A percentile compares a stretch with the other conserved stretches of the same genome.
Conservation (phyloP, 208 protist species). For the Acanthamoeba culbertsoni region DNA sequence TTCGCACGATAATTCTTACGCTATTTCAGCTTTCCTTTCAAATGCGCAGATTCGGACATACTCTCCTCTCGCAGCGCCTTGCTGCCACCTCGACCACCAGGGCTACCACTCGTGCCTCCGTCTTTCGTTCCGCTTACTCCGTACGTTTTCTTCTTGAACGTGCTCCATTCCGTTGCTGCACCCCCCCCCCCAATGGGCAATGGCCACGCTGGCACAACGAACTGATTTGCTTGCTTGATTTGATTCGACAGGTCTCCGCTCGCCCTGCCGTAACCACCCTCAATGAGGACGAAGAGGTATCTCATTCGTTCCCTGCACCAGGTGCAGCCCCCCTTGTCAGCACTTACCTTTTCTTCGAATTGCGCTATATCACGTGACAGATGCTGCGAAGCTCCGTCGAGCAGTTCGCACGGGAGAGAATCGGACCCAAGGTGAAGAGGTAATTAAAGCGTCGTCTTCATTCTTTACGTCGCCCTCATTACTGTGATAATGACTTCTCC, state of each 20-base stretch:
- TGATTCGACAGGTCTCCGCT: background rate
- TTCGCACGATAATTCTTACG: background rate
- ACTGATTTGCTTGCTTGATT: background rate
- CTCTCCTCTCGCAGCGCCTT: background rate
- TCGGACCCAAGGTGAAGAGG: slow-evolving; percentile 33
- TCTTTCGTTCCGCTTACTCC: background rate
- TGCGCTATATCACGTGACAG: background rate
- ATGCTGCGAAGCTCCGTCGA: slow-evolving; percentile 36
- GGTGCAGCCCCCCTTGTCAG: background rate
- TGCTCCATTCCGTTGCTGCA: background rate
- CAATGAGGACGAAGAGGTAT: background rate
- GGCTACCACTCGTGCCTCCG: background rate
- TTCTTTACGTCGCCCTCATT: background rate
- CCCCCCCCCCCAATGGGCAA: background rate
- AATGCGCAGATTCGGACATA: background rate
- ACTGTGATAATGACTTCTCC: background rate
- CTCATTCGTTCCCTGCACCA: background rate
- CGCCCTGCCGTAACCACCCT: background rate
- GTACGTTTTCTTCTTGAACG: background rate
- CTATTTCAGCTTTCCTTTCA: background rate
- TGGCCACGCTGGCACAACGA: background rate
- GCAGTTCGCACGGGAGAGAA: slow-evolving; percentile 45
- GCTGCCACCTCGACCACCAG: background rate
- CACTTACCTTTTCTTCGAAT: background rate
- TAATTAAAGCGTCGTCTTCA: background rate